A percentile compares a stretch with the other conserved stretches of the same genome.
Conservation (phyloP, 768 basidiomycete species). For the Nidularia sp. region DNA sequence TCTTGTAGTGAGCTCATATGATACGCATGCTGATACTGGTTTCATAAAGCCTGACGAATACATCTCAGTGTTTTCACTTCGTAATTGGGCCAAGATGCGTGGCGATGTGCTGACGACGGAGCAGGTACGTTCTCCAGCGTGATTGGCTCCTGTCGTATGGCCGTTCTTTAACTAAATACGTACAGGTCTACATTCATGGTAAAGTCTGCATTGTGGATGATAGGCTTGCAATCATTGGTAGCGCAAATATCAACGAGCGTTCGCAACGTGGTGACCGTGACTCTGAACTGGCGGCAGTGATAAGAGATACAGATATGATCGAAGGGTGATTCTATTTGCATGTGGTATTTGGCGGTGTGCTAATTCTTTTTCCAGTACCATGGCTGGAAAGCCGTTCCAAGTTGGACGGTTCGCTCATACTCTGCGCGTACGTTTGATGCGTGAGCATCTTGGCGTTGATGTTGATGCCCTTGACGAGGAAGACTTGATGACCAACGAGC, state of each 20-base stretch:
- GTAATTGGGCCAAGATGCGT: conserved; percentile 91
- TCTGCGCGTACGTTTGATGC: conserved; percentile 89
- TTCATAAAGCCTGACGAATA: conserved; percentile 81
- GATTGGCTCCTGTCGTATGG: background rate
- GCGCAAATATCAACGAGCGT: conserved; percentile 97
- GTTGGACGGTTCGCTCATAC: conserved; percentile 97
- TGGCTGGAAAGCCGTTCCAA: conserved; percentile 93
- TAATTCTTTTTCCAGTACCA: conserved; percentile 49
- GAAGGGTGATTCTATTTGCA: conserved; percentile 54
- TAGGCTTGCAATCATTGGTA: conserved; percentile 89
- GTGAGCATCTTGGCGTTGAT: conserved; percentile 93
- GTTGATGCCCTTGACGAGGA: conserved; percentile 85
- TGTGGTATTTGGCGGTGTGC: background rate
- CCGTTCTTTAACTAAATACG: conserved; percentile 7
- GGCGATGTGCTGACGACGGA: conserved; percentile 84
- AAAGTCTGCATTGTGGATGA: conserved; percentile 94
- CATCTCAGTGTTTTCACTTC: conserved; percentile 84
- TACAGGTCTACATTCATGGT: conserved; percentile 83
- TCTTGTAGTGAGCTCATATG: conserved; percentile 5
- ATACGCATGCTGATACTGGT: background rate
- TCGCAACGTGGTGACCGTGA: conserved; percentile 95
- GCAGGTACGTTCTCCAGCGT: conserved; percentile 51
- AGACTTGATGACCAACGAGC: conserved; percentile 53
- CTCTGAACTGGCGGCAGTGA: conserved; percentile 90
- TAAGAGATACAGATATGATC: conserved; percentile 96